Percentiles rank a stretch among this genome's conserved stretches.
Evolutionary conservation across 164 flowering plant genomes (phyloP).

Genomic region (Stephania cephalantha): DNA sequence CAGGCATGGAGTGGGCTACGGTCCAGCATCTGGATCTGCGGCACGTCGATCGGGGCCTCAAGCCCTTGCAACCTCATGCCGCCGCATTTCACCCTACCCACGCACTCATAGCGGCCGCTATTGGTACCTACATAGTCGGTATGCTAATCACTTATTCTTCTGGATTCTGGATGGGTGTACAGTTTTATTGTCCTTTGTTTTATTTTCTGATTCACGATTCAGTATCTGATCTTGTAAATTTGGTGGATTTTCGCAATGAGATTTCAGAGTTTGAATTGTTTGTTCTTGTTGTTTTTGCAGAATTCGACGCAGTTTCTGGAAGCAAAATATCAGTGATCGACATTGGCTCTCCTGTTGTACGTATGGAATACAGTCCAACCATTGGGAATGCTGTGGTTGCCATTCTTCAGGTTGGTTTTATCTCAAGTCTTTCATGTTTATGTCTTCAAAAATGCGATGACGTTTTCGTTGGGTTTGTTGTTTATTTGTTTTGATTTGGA

Average conservation of each 20-base stretch:
- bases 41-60: constrained; percentile 62
- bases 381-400: constrained; percentile 79
- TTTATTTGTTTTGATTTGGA: neutral
- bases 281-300: constrained; percentile 26
- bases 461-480: neutral
- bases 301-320: constrained; percentile 95
- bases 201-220: neutral
- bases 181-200: neutral
- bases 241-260: neutral
- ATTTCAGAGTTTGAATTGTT: neutral
- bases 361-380: constrained; percentile 91
- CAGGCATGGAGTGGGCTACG: constrained; percentile 89
- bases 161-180: too few relatives aligned
- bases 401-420: constrained; percentile 69
- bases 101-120: constrained; percentile 72
- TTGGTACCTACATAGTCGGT: constrained; percentile 77
- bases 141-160: neutral
- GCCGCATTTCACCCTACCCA: constrained; percentile 88
- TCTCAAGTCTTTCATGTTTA: neutral
- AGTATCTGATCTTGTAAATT: neutral
- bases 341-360: constrained; percentile 84
- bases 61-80: constrained; percentile 91
- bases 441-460: neutral
- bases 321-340: constrained; percentile 84
- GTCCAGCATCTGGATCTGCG: constrained; percentile 97